Base-by-base conservation (phyloP, 352 stramenopile genomes). In the Globisporangium camurandrum region DNA sequence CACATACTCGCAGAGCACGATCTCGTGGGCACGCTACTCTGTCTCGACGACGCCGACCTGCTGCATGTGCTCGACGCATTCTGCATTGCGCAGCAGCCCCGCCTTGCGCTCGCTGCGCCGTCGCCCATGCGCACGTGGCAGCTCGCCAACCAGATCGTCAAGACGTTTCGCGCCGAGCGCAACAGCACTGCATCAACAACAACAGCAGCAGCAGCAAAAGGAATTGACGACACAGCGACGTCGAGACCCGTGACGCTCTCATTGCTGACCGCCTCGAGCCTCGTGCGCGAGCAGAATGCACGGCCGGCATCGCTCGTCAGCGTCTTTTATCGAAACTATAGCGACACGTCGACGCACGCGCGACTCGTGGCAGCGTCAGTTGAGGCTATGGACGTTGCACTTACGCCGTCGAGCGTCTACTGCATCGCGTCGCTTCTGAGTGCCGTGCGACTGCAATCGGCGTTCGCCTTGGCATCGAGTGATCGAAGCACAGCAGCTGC, bases 81-180 rank as follows among this genome's bases (percentile, higher is more conserved):
- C 16, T 16, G 30, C 9, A 56, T 63, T 9, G 2, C 34, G 7
- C 11, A 34, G 8, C 22, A 30, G 0, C 26, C 55, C 12, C 22
- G 14, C n/a, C 16, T 28, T 6, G 43, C 46, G 6, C 23, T 37
- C 16, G 37, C 44, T 4, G 36, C 75, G 26, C 64, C 64, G 27
- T 52, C 62, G 30, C 63, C 66, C 40, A 74, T 85, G 62, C 48
- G 72, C 20, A 71, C 64, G 26, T 85, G 73, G 71, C 62, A 85
- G 45, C 54, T 81, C 23, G 71, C 71, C 20, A 83, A 59, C 49
- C 63, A 44, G 26, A 62, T 83, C 12, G 58, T 56, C 27, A 84
- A 73, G 51, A 28, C 38, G 8, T 80, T 78, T 27, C 66, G 66
- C n/a, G n/a, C 46, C 20, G 49, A 58, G 30, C 17, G 5, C 8